Conservation (phyloP, 257 asterid genomes). For the Lithospermum erythrorhizon region DNA sequence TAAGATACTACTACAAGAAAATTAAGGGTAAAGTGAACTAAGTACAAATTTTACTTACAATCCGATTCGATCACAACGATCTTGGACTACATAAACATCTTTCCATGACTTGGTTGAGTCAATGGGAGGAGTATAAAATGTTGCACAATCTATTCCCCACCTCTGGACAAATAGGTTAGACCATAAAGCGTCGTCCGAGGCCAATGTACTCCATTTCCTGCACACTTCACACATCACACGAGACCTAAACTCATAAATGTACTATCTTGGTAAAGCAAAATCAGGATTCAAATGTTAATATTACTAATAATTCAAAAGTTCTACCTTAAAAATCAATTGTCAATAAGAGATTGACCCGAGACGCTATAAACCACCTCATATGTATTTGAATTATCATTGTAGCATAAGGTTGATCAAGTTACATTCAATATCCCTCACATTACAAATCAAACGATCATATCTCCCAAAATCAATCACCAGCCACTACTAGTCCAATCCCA, state of each 20-base stretch:
- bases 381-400: too few relatives aligned
- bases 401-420: too few relatives aligned
- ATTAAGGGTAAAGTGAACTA: background rate
- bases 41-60: conserved; percentile 33
- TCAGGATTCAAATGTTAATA: background rate
- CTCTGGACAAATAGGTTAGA: conserved; percentile 48
- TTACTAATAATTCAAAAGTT: too few relatives aligned
- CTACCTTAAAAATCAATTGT: too few relatives aligned
- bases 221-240: conserved; percentile 38
- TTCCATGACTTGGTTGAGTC: conserved; percentile 47
- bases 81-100: conserved; percentile 58
- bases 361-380: too few relatives aligned
- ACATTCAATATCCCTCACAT: too few relatives aligned
- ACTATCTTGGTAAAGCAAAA: background rate
- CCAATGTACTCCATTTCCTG: conserved; percentile 66
- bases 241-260: conserved; percentile 5
- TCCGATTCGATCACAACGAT: conserved; percentile 72
- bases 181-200: conserved; percentile 51
- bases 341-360: too few relatives aligned
- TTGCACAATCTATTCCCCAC: conserved; percentile 59
- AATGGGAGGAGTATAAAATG: conserved; percentile 44
- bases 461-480: too few relatives aligned
- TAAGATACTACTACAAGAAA: background rate
- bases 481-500: too few relatives aligned
- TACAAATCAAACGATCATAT: too few relatives aligned